These are phyloP conservation scores for Hypoxylon cercidicola DNA, from an alignment of 495 filamentous ascomycete species.

Conservation along the genomic window DNA sequence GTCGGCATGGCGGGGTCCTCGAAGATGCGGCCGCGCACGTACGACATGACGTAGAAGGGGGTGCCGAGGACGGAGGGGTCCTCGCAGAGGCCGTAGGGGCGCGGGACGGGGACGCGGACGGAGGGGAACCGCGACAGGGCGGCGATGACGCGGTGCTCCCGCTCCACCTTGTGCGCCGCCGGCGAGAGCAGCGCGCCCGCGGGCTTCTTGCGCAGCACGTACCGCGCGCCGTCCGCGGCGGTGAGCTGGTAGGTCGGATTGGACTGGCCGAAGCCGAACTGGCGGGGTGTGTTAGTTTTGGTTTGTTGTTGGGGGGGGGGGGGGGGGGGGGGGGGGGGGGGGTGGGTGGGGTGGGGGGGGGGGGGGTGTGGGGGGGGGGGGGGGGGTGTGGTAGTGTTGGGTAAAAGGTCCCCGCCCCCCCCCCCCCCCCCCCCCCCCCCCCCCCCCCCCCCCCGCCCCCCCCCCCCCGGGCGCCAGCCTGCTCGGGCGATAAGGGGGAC, in stretches of 20 bases:
- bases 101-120: constrained; percentile 78
- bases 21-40: constrained; percentile 90
- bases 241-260: constrained; percentile 96
- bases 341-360: no score
- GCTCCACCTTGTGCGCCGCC: constrained; percentile 94
- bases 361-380: no score
- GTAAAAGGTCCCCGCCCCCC: no score
- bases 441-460: no score
- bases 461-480: no score
- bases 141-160: constrained; percentile 90
- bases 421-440: no score
- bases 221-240: constrained; percentile 70
- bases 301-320: no score
- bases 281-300: constrained; percentile 28
- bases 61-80: constrained; percentile 83
- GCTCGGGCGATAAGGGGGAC: no score
- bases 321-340: no score
- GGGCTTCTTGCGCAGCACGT: constrained; percentile 94
- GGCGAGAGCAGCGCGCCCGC: constrained; percentile 90
- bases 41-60: constrained; percentile 96
- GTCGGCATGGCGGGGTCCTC: constrained; percentile 85
- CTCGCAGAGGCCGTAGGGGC: constrained; percentile 85
- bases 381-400: no score
- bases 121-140: constrained; percentile 73
- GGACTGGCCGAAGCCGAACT: constrained; percentile 97